phyloP scores from a whole-genome alignment of 2,329 filamentous ascomycete genomes.

The Drechslera avenae region DNA sequence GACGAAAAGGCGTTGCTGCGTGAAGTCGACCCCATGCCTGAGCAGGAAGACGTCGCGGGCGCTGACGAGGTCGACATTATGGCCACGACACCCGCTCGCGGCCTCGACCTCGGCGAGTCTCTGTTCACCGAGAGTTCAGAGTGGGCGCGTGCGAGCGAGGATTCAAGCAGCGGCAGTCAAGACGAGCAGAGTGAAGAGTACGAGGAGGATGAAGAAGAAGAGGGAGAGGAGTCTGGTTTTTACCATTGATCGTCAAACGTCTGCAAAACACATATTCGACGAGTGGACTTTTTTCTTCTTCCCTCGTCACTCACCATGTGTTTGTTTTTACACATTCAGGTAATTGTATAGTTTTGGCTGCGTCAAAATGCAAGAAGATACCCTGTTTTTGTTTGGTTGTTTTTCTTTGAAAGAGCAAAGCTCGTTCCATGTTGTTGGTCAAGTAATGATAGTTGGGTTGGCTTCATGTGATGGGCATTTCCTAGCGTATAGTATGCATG shows the following conservation, averaged over 20 bases:
- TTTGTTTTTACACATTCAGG: too few relatives aligned
- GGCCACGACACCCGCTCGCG: conserved; percentile 27
- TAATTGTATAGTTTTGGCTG: neutral
- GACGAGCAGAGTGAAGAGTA: conserved; percentile 46
- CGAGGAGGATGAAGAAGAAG: conserved; percentile 46
- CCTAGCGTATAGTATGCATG: too few relatives aligned
- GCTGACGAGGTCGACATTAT: conserved; percentile 3
- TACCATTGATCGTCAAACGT: conserved; percentile 25
- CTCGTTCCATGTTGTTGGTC: too few relatives aligned
- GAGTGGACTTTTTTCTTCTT: too few relatives aligned
- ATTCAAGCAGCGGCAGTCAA: conserved; percentile 23
- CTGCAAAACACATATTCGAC: too few relatives aligned
- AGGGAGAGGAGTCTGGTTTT: conserved; percentile 38
- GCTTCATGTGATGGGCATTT: too few relatives aligned
- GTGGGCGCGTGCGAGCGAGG: conserved; percentile 44
- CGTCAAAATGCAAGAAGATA: too few relatives aligned
- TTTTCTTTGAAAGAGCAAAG: too few relatives aligned
- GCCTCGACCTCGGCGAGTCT: conserved; percentile 35
- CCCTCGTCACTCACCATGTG: too few relatives aligned
- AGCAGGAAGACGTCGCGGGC: conserved; percentile 22
- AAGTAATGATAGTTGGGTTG: too few relatives aligned
- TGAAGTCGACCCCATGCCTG: conserved; percentile 43
- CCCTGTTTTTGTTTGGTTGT: too few relatives aligned
- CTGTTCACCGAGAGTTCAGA: conserved; percentile 42
- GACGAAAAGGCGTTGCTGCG: conserved; percentile 24